Conservation (phyloP, 1,284 basidiomycete genomes). For the Apiotrichum akiyoshidainum region DNA sequence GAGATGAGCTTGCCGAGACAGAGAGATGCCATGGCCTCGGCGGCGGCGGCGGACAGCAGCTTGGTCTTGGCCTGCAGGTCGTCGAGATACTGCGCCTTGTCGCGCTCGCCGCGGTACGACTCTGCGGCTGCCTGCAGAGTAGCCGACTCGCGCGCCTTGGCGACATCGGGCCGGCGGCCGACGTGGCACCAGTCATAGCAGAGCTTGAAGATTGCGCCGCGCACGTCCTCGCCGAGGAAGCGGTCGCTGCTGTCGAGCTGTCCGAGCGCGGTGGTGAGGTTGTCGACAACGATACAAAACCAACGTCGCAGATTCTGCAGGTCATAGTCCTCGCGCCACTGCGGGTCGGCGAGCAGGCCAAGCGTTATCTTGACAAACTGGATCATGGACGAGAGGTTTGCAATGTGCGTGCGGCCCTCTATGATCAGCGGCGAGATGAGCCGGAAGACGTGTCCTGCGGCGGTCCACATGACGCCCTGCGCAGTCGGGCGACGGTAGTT, state of each 20-base stretch:
- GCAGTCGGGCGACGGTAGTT: conserved; percentile 57
- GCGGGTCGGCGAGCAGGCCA: conserved; percentile 66
- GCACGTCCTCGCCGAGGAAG: conserved; percentile 71
- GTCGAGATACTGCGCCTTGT: conserved; percentile 58
- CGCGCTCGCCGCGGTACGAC: conserved; percentile 53
- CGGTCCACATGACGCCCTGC: conserved; percentile 78
- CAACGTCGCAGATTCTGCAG: conserved; percentile 79
- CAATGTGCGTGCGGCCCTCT: conserved; percentile 64
- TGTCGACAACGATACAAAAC: conserved; percentile 84
- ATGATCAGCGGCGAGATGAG: conserved; percentile 76
- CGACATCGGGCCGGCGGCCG: conserved; percentile 69
- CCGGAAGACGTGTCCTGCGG: conserved; percentile 84
- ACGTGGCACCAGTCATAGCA: conserved; percentile 94
- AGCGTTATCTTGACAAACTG: conserved; percentile 83
- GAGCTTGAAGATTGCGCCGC: conserved; percentile 74
- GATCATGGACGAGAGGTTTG: conserved; percentile 70
- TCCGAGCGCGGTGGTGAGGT: conserved; percentile 74
- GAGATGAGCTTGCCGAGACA: conserved; percentile 59
- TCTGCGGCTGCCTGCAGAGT: conserved; percentile 70
- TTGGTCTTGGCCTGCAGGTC: conserved; percentile 68
- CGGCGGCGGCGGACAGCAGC: conserved; percentile 69
- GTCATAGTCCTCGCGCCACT: conserved; percentile 72
- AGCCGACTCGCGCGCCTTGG: conserved; percentile 67
- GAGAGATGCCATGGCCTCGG: conserved; percentile 78
- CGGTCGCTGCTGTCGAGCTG: conserved; percentile 68